Conservation (phyloP, 2,329 filamentous ascomycete species). For the Xylaria sp. region DNA sequence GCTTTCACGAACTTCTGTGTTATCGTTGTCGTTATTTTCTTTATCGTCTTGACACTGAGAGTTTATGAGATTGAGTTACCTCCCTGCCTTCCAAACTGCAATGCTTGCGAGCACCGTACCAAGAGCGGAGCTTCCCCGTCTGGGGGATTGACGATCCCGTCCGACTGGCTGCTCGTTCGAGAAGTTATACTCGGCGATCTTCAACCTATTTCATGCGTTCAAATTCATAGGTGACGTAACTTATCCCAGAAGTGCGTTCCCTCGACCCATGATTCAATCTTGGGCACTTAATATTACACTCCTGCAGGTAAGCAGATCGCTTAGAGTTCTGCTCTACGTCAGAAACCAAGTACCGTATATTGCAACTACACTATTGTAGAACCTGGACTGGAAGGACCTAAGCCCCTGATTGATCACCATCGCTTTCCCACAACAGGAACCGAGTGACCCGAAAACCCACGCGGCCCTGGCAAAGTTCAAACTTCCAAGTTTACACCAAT, state of each 20-base stretch:
- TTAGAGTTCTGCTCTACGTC: conserved; percentile 8
- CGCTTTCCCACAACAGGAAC: background rate
- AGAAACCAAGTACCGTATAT: background rate
- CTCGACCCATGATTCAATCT: conserved; percentile 1
- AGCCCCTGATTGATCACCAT: too few species aligned
- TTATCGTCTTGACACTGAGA: too few species aligned
- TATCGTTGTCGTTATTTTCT: background rate
- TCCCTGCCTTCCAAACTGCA: background rate
- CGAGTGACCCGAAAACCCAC: conserved; percentile 3
- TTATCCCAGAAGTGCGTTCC: conserved; percentile 5
- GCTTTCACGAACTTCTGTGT: background rate
- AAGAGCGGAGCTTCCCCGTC: conserved; percentile 18
- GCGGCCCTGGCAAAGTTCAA: conserved; percentile 2
- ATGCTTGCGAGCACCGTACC: conserved; percentile 14
- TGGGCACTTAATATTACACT: conserved; percentile 12
- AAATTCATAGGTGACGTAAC: conserved; percentile 29
- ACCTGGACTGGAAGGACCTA: too few species aligned
- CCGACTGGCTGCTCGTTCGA: conserved; percentile 6
- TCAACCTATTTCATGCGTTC: conserved; percentile 2
- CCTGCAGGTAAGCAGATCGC: conserved; percentile 21
- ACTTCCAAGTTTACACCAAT: background rate
- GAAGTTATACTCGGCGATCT: conserved; percentile 23
- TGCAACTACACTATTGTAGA: background rate
- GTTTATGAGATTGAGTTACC: background rate
- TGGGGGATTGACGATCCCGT: conserved; percentile 16